A percentile compares a stretch with the other conserved stretches of the same genome.
These are phyloP conservation scores for Phialemonium atrogriseum DNA, from an alignment of 2,329 filamentous ascomycete species.

Conservation along the genomic window DNA sequence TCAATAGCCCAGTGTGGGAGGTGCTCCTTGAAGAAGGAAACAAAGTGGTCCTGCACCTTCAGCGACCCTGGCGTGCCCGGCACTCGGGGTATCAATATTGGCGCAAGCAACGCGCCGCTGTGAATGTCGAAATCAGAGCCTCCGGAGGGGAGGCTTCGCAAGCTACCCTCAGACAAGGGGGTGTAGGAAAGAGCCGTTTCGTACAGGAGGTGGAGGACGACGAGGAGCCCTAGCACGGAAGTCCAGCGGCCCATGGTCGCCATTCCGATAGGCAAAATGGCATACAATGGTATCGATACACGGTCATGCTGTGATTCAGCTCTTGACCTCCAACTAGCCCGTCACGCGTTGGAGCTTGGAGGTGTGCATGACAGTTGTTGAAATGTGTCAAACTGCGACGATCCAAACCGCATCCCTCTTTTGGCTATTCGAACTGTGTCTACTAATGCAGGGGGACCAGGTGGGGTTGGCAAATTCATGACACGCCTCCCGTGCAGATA, in stretches of 20 bases:
- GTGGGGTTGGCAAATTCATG: no score
- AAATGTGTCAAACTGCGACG: no score
- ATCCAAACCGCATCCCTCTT: no score
- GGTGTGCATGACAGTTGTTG: no score
- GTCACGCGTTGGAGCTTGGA: no score
- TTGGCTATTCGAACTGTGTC: no score
- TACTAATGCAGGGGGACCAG: no score
- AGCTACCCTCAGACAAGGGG: conserved; percentile 63
- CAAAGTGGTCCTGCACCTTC: conserved; percentile 71
- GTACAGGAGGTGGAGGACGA: neutral
- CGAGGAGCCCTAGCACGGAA: neutral
- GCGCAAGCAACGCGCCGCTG: conserved; percentile 62
- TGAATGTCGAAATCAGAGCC: conserved; percentile 72
- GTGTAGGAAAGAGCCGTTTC: conserved; percentile 27
- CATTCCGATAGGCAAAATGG: neutral
- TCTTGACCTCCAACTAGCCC: no score
- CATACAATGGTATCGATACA: no score
- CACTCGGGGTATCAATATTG: conserved; percentile 81
- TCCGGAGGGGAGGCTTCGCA: conserved; percentile 63
- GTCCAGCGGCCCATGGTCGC: neutral
- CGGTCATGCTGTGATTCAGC: no score
- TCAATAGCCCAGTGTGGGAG: conserved; percentile 73
- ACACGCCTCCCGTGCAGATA: no score
- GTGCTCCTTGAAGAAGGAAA: conserved; percentile 65
- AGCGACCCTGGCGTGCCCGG: conserved; percentile 73